phyloP scores from a whole-genome alignment of 257 asterid species.

The Agastache rugosa region DNA sequence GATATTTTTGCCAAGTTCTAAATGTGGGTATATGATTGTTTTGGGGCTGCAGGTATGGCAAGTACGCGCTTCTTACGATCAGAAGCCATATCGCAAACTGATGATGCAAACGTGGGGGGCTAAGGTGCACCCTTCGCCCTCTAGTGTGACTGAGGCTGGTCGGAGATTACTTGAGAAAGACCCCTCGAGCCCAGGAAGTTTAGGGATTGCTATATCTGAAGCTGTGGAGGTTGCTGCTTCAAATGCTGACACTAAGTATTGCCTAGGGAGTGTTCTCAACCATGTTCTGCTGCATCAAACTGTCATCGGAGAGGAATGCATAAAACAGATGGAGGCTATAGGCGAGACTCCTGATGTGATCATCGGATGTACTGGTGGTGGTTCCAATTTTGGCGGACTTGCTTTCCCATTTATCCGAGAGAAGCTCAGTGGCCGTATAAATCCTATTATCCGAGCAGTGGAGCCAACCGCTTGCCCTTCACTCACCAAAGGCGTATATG shows the following conservation, averaged over 20 bases:
- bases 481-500: conserved; percentile 84
- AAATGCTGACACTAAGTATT: conserved; percentile 72
- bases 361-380: conserved; percentile 95
- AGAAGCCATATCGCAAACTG: conserved; percentile 88
- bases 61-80: conserved; percentile 90
- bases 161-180: conserved; percentile 60
- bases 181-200: conserved; percentile 85
- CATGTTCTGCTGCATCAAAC: conserved; percentile 91
- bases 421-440: conserved; percentile 76
- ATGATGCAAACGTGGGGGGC: conserved; percentile 99
- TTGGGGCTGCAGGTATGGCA: conserved; percentile 76
- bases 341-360: conserved; percentile 92
- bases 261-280: conserved; percentile 94
- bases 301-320: conserved; percentile 93
- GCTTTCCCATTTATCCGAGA: conserved; percentile 87
- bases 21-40: not conserved
- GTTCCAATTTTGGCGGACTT: conserved; percentile 94
- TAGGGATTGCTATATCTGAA: conserved; percentile 95
- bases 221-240: conserved; percentile 88
- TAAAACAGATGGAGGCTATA: conserved; percentile 81
- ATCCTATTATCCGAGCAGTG: conserved; percentile 75
- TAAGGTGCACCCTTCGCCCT: conserved; percentile 94
- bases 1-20: not conserved
- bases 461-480: conserved; percentile 98
- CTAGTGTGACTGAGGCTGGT: conserved; percentile 72